Conservation (phyloP, 2,329 filamentous ascomycete genomes). For the Hortaea sp. region DNA sequence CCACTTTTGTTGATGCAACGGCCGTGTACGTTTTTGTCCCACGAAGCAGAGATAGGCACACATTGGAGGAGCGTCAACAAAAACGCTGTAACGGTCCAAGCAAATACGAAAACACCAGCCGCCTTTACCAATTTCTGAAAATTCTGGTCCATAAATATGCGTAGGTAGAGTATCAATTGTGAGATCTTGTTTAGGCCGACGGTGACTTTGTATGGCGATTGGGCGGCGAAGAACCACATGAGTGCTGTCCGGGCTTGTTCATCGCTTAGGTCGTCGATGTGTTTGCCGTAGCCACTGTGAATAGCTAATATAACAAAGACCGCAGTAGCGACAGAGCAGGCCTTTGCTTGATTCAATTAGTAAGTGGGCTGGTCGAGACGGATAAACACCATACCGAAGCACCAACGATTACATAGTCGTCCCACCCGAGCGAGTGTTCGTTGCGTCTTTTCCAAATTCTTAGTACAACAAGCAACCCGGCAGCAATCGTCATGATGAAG, state of each 20-base stretch:
- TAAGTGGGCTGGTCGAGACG: background rate
- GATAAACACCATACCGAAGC: no score
- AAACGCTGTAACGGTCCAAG: slow-evolving; percentile 20
- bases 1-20: slow-evolving; percentile 21
- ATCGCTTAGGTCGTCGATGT: slow-evolving; percentile 7
- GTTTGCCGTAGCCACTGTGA: slow-evolving; percentile 11
- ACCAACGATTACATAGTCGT: no score
- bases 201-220: slow-evolving; percentile 25
- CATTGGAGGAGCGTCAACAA: slow-evolving; percentile 26
- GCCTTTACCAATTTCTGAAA: slow-evolving; percentile 20
- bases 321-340: slow-evolving; percentile 7
- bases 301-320: slow-evolving; percentile 8
- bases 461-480: no score
- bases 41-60: slow-evolving; percentile 21
- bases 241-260: slow-evolving; percentile 4
- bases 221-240: slow-evolving; percentile 22
- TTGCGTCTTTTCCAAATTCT: no score
- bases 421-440: no score
- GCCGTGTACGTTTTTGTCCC: slow-evolving; percentile 19
- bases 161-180: slow-evolving; percentile 22
- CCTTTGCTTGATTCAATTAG: slow-evolving; percentile 1
- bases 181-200: slow-evolving; percentile 25
- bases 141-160: slow-evolving; percentile 19
- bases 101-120: slow-evolving; percentile 17
- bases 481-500: no score